Evolutionary conservation across 2,329 filamentous ascomycete genomes (phyloP), one percentile per base, ranked within the genome.

Genomic region (Cladophialophora exuberans): DNA sequence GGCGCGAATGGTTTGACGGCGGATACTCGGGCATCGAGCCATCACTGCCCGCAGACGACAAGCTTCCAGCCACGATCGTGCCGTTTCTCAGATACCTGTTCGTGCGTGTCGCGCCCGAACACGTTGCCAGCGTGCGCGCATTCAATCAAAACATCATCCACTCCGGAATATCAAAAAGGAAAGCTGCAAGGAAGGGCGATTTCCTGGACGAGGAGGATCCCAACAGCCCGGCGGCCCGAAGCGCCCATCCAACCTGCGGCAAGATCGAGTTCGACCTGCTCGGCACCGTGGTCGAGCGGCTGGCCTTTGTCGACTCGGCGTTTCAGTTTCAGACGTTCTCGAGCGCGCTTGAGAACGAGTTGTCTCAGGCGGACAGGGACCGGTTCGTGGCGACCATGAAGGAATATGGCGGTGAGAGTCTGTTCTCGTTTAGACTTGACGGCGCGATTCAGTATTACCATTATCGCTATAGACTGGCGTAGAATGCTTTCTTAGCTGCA

Each of bases 61-160:
- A 13, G 13, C 15, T 42, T 10, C 38, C 38, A 18, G 38, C 15
- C 13, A 42, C 38, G n/a, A n/a, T 41, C 38, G 6, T 41, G 20
- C 38, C 38, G 22, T 41, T 41, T 23, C 38, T 41, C 38, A 41
- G 20, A 41, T 41, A 41, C 38, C 4, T 20, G 11, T 41, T 41
- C 17, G 38, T 17, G 6, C 38, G 38, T 11, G 20, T 41, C 7
- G 38, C 38, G 17, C 38, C 4, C 11, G 38, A 41, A 17, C 38
- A 41, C 4, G 22, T 41, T 11, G 3, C 7, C 22, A 41, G 38
- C 17, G 38, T 41, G 38, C 15, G 38, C 11, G 38, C 38, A 10
- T 41, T 41, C 38, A 41, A 41, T 18, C 38, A 23, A 18, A 41
- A n/a, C 13, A 11, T 41, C 11, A 10, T n/a, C n/a, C n/a, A n/a